Evolutionary conservation across 2,329 filamentous ascomycete species (phyloP).

Genomic region (Fusarium aywerte): DNA sequence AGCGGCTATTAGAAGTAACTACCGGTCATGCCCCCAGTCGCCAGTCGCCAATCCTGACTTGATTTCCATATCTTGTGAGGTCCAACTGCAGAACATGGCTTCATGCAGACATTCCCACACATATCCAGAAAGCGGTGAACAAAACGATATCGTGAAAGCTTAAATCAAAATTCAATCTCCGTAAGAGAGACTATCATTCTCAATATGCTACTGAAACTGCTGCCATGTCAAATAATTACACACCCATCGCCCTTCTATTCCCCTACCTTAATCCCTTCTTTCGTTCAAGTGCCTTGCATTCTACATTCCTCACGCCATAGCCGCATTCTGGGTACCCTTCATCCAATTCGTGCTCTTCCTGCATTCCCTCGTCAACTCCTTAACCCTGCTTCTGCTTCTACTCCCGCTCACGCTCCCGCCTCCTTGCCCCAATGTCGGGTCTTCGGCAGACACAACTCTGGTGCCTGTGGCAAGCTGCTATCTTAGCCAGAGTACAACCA

Average conservation of each 20-base stretch:
- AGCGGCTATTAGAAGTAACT: too few relatives aligned
- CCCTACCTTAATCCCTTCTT: conserved; percentile 4
- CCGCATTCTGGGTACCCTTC: neutral
- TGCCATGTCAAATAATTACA: neutral
- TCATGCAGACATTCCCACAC: neutral
- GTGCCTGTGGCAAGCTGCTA: neutral
- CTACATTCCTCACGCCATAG: conserved; percentile 24
- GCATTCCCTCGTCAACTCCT: neutral
- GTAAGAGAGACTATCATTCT: neutral
- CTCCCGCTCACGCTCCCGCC: neutral
- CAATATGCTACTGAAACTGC: neutral
- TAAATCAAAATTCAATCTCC: neutral
- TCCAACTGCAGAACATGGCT: neutral
- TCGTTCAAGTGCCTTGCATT: conserved; percentile 15
- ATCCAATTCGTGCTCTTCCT: neutral
- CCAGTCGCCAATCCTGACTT: neutral
- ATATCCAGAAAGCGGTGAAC: conserved; percentile 18
- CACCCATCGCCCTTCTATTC: neutral
- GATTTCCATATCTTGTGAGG: conserved; percentile 1
- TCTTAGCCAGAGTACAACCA: neutral
- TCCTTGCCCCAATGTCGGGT: conserved; percentile 1
- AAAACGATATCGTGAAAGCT: neutral
- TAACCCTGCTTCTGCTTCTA: neutral
- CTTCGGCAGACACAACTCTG: neutral
- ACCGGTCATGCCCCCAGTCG: neutral